These are phyloP conservation scores for Acer campestre DNA, from an alignment of 345 rosid species.

Conservation along the genomic window DNA sequence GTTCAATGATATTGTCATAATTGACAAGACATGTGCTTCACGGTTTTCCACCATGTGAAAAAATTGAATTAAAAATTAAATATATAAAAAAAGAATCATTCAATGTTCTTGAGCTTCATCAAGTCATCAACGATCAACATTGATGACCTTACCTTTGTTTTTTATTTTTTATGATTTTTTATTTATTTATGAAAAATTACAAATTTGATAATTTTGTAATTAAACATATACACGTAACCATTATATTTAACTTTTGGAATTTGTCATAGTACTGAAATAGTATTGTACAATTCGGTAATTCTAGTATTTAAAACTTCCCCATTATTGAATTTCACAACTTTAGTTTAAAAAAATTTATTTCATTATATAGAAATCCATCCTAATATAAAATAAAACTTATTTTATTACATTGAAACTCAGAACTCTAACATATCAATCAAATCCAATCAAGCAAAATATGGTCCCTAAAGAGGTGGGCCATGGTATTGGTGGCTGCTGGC, in stretches of 20 bases:
- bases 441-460: neutral
- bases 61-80: neutral
- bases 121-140: neutral
- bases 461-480: neutral
- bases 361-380: too few relatives aligned
- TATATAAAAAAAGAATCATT: neutral
- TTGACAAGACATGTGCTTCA: neutral
- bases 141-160: neutral
- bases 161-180: neutral
- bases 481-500: neutral
- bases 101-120: neutral
- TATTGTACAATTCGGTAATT: too few relatives aligned
- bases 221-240: too few relatives aligned
- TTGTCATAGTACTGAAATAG: too few relatives aligned
- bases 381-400: too few relatives aligned
- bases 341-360: too few relatives aligned
- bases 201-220: too few relatives aligned
- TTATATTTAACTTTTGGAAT: too few relatives aligned
- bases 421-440: neutral
- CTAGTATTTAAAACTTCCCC: too few relatives aligned
- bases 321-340: too few relatives aligned
- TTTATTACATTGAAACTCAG: too few relatives aligned
- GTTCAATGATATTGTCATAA: neutral
- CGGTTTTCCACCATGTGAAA: neutral
- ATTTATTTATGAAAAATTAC: neutral